phyloP scores from a whole-genome alignment of 139 green algal species.

The Pleodorina starrii region DNA sequence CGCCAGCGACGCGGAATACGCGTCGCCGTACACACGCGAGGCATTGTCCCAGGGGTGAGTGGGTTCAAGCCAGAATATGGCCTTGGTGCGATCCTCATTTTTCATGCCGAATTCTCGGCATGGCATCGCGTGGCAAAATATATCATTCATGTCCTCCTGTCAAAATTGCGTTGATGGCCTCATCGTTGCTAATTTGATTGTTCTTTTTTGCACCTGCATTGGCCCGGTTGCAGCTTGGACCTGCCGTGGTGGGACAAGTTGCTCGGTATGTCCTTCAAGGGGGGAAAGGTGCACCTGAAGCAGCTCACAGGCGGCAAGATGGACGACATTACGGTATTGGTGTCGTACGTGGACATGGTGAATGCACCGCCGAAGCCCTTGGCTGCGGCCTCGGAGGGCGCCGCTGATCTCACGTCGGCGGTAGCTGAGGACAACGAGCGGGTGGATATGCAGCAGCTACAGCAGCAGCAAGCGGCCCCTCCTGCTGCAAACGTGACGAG shows the following conservation, averaged over 20 bases:
- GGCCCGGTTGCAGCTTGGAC: constrained; percentile 65
- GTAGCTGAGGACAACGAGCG: too few species aligned
- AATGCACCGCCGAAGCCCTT: background rate
- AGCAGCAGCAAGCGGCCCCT: too few species aligned
- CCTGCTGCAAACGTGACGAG: too few species aligned
- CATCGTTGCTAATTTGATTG: background rate
- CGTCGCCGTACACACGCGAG: constrained; percentile 84
- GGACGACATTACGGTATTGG: constrained; percentile 94
- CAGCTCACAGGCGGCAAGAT: constrained; percentile 80
- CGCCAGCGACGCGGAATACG: constrained; percentile 71
- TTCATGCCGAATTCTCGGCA: too few species aligned
- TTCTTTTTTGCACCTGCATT: background rate
- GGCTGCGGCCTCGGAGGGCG: background rate
- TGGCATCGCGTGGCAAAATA: too few species aligned
- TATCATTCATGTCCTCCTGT: too few species aligned
- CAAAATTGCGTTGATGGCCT: background rate
- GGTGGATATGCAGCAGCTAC: too few species aligned
- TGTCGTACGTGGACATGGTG: constrained; percentile 69
- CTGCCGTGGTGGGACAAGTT: constrained; percentile 89
- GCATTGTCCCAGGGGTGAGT: constrained; percentile 76
- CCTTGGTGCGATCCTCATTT: too few species aligned
- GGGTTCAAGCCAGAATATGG: too few species aligned
- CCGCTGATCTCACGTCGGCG: too few species aligned
- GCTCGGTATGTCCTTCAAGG: constrained; percentile 60
- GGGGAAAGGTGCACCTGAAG: constrained; percentile 76